These are phyloP conservation scores for Calycina marina DNA, from an alignment of 2,329 filamentous ascomycete species.

Conservation along the genomic window DNA sequence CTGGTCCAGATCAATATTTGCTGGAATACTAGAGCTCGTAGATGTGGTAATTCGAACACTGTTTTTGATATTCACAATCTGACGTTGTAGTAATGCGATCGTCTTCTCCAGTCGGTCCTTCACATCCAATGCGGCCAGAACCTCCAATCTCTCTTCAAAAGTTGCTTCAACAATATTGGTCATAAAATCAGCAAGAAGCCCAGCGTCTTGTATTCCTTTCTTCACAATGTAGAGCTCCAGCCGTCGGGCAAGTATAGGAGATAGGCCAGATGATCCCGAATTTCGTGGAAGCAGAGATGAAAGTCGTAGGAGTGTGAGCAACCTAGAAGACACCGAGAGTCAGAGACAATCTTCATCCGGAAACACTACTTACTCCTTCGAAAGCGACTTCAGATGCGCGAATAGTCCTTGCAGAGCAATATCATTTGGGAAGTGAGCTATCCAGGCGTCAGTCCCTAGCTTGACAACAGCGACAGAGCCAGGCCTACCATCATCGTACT, in stretches of 20 bases:
- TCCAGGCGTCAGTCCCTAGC: neutral
- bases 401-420: conserved; percentile 57
- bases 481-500: conserved; percentile 60
- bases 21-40: conserved; percentile 48
- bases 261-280: conserved; percentile 48
- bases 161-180: conserved; percentile 77
- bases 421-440: conserved; percentile 32
- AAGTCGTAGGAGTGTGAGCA: conserved; percentile 70
- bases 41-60: conserved; percentile 76
- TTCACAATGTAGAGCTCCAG: conserved; percentile 77
- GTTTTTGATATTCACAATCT: conserved; percentile 72
- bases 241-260: conserved; percentile 71
- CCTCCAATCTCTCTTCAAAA: conserved; percentile 80
- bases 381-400: conserved; percentile 66
- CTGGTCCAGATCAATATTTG: conserved; percentile 40
- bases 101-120: conserved; percentile 68
- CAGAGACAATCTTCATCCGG: too few species aligned
- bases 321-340: too few species aligned
- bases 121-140: conserved; percentile 68
- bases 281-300: conserved; percentile 69
- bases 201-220: conserved; percentile 71
- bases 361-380: too few species aligned
- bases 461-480: conserved; percentile 21
- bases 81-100: conserved; percentile 68
- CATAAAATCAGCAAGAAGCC: conserved; percentile 89